phyloP scores from a whole-genome alignment of 1,284 basidiomycete species.

The Tylopilus orsonianus region DNA sequence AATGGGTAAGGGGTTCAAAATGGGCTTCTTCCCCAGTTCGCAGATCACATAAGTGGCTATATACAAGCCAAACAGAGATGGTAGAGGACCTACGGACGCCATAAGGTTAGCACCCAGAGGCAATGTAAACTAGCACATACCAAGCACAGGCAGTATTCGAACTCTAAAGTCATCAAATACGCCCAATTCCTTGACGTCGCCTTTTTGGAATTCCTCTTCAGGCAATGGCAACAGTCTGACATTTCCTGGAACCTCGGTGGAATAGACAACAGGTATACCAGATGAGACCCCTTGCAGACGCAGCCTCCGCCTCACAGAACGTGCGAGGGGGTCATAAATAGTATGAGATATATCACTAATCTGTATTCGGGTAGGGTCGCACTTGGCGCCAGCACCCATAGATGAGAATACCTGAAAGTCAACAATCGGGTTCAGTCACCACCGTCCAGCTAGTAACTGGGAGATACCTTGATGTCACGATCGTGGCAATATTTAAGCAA shows the following conservation, averaged over 20 bases:
- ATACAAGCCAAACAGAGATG: conserved; percentile 86
- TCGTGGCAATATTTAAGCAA: conserved; percentile 82
- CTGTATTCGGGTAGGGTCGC: conserved; percentile 92
- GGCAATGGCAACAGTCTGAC: conserved; percentile 88
- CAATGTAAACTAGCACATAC: conserved; percentile 32
- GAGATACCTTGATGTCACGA: conserved; percentile 64
- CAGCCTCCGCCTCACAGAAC: conserved; percentile 83
- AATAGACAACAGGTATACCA: conserved; percentile 94
- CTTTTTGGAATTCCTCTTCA: conserved; percentile 91
- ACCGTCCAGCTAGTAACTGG: background rate
- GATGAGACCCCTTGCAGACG: conserved; percentile 67
- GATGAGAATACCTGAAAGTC: conserved; percentile 80
- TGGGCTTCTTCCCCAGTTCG: conserved; percentile 79
- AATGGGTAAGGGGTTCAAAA: conserved; percentile 78
- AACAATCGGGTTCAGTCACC: conserved; percentile 5
- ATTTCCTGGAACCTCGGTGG: conserved; percentile 89
- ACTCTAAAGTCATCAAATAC: conserved; percentile 95
- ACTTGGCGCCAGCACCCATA: conserved; percentile 98
- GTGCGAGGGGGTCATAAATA: conserved; percentile 92
- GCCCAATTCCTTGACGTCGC: conserved; percentile 86
- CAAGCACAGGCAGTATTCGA: conserved; percentile 84
- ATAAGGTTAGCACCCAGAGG: conserved; percentile 5
- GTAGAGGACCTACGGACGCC: conserved; percentile 62
- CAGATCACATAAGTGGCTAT: conserved; percentile 86
- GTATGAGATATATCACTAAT: conserved; percentile 94